Evolutionary conservation across 371 early-diverging fungal genomes (phyloP).

Genomic region (Circinella umbellata): DNA sequence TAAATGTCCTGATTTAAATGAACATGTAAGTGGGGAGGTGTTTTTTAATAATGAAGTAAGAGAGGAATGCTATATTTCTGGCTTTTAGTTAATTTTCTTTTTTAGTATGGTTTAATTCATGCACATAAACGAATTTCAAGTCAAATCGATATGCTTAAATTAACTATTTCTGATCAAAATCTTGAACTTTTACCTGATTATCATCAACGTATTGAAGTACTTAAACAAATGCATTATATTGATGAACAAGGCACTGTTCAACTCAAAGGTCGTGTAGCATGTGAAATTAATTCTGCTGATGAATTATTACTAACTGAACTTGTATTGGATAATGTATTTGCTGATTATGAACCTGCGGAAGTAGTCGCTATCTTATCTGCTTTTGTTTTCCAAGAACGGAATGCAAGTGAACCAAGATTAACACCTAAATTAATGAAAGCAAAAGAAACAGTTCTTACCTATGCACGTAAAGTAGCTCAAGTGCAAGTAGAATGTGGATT

Average conservation of each 20-base stretch:
- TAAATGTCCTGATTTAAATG: constrained; percentile 80
- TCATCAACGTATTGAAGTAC: constrained; percentile 84
- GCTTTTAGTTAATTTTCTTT: no score
- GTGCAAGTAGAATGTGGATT: constrained; percentile 79
- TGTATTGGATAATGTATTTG: constrained; percentile 95
- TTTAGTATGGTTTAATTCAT: constrained; percentile 72
- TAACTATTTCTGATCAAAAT: constrained; percentile 88
- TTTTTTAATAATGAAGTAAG: no score
- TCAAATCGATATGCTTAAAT: constrained; percentile 75
- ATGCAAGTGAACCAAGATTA: constrained; percentile 63
- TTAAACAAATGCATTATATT: constrained; percentile 79
- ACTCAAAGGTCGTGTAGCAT: constrained; percentile 99
- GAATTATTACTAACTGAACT: constrained; percentile 98
- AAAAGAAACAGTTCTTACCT: constrained; percentile 62
- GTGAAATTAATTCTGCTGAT: constrained; percentile 97
- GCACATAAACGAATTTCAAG: constrained; percentile 66
- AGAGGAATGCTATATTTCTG: no score
- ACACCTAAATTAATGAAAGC: constrained; percentile 68
- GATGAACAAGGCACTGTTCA: constrained; percentile 87
- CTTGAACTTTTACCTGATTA: constrained; percentile 93
- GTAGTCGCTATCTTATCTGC: constrained; percentile 95
- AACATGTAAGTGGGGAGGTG: constrained; percentile 82
- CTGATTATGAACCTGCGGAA: constrained; percentile 89
- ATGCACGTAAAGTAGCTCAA: constrained; percentile 75
- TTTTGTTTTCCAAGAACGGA: constrained; percentile 96